A percentile compares a stretch with the other conserved stretches of the same genome.
phyloP scores from a whole-genome alignment of 1,284 basidiomycete genomes.

The Rhodotorula sp. region DNA sequence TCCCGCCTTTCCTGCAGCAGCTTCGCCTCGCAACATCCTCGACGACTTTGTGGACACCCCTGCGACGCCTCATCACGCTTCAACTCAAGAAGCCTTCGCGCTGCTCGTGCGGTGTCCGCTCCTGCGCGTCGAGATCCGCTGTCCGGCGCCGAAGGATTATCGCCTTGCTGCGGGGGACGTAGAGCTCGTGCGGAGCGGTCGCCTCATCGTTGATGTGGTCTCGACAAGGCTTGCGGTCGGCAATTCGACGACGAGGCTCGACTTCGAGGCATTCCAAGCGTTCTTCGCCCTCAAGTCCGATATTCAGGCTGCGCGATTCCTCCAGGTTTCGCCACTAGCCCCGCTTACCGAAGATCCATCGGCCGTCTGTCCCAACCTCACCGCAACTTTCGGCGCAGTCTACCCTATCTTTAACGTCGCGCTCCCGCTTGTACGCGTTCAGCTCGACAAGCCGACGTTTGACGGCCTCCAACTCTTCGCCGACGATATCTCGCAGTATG shows the following conservation, averaged over 20 bases:
- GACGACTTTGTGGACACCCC: background rate
- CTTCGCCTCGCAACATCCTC: background rate
- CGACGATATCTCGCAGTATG: constrained; percentile 69
- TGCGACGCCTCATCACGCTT: background rate
- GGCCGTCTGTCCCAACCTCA: background rate
- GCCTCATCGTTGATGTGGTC: constrained; percentile 48
- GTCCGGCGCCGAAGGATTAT: constrained; percentile 45
- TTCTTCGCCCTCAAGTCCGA: background rate
- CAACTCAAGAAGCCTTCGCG: background rate
- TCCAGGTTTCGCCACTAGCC: constrained; percentile 2
- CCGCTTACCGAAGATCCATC: background rate
- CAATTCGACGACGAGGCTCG: background rate
- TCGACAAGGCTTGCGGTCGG: background rate
- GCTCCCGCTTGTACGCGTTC: constrained; percentile 52
- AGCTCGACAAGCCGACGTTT: constrained; percentile 62
- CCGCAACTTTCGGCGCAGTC: background rate
- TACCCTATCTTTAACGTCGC: background rate
- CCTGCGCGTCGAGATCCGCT: constrained; percentile 48
- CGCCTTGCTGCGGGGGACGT: background rate
- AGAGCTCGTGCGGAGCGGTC: constrained; percentile 46
- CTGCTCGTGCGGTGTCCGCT: constrained; percentile 31
- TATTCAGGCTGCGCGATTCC: background rate
- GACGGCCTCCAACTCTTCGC: constrained; percentile 80
- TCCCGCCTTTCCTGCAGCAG: no score
- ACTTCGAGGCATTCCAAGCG: background rate